Conservation (phyloP, 2,329 filamentous ascomycete genomes). For the Aureobasidium subglaciale region DNA sequence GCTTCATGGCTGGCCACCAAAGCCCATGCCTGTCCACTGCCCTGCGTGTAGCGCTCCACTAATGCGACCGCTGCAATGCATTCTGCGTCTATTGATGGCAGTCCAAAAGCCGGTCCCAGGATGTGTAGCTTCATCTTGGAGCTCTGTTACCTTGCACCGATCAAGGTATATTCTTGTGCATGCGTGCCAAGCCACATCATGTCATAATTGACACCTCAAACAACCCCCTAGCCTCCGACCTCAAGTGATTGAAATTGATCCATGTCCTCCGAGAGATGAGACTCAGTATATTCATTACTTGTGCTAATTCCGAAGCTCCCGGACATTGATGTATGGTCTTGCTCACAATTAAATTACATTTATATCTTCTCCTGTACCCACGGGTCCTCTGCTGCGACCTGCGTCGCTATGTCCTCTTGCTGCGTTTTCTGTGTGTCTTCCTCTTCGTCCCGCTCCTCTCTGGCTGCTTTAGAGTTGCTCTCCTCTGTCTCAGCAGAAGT, state of each 20-base stretch:
- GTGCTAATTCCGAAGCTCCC: not conserved
- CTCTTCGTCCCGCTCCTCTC: not conserved
- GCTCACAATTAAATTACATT: not conserved
- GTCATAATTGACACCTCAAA: too few relatives aligned
- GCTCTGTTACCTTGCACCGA: not conserved
- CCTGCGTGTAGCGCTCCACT: slow-evolving; percentile 42
- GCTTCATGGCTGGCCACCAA: slow-evolving; percentile 53
- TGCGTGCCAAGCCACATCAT: not conserved
- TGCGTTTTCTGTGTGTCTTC: not conserved
- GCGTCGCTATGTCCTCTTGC: not conserved
- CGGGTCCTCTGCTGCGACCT: not conserved
- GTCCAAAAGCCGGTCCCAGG: slow-evolving; percentile 81
- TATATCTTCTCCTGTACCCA: not conserved
- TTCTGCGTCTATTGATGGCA: slow-evolving; percentile 86
- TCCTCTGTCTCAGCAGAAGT: not conserved
- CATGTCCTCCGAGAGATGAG: too few relatives aligned
- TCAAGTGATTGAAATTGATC: too few relatives aligned
- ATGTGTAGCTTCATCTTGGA: slow-evolving; percentile 57
- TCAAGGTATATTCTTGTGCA: not conserved
- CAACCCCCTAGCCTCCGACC: too few relatives aligned
- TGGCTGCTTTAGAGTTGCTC: not conserved
- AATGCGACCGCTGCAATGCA: slow-evolving; percentile 80
- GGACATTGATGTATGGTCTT: not conserved
- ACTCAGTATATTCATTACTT: too few relatives aligned
- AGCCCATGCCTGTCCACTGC: slow-evolving; percentile 46